Percentiles rank a stretch among this genome's conserved stretches.
Evolutionary conservation across 352 stramenopile species (phyloP).

Genomic region (Hyaloperonospora brassicae): DNA sequence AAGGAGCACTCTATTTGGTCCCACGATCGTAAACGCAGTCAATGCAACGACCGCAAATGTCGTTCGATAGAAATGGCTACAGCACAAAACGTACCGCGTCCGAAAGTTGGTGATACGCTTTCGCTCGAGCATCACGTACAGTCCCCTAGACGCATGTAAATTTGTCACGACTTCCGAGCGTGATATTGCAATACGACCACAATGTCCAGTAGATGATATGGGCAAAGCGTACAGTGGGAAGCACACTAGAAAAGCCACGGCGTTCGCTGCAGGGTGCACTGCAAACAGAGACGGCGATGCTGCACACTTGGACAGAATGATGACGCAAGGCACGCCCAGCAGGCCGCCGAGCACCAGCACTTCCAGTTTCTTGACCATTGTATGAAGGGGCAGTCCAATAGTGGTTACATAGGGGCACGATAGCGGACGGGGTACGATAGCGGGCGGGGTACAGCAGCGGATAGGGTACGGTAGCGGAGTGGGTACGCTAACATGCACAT

Average conservation of each 20-base stretch:
- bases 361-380: slow-evolving; percentile 51
- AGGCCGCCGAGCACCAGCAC: slow-evolving; percentile 45
- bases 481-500: no score
- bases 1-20: slow-evolving; percentile 20
- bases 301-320: slow-evolving; percentile 36
- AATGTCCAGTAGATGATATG: background rate
- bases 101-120: slow-evolving; percentile 38
- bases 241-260: slow-evolving; percentile 52
- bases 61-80: no score
- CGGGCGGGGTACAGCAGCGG: no score
- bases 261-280: slow-evolving; percentile 52
- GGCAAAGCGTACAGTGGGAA: slow-evolving; percentile 35
- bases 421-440: no score
- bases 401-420: no score
- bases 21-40: no score
- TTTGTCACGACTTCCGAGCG: no score
- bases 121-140: slow-evolving; percentile 56
- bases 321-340: slow-evolving; percentile 37
- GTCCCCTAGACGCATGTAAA: slow-evolving; percentile 18
- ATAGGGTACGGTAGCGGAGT: no score
- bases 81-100: slow-evolving; percentile 26
- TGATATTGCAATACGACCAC: no score
- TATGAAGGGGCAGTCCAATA: background rate
- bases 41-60: no score
- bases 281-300: slow-evolving; percentile 41